Base-by-base conservation (phyloP, 805 yeast genomes). In the Torulaspora franciscae region DNA sequence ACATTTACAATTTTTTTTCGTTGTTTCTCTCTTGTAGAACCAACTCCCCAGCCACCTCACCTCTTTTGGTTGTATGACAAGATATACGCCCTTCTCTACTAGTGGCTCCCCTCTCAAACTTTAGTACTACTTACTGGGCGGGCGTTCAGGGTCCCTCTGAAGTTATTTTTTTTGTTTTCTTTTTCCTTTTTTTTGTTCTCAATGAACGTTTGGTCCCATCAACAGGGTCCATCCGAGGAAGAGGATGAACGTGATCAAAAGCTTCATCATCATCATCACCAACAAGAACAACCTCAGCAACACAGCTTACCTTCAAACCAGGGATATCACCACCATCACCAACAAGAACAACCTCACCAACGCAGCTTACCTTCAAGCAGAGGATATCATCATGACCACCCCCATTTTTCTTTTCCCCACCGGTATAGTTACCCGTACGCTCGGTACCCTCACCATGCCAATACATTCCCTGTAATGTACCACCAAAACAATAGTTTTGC, bases 221-320 rank as follows among this genome's bases (percentile, higher is more conserved):
- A 30, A 23, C 42, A 32, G 15, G 33, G 33, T 7, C 33, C 29
- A 27, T 14, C 17, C 22, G 33, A 14, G 17, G 19, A 14, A 43
- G 33, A 22, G 30, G 26, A 33, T n/a, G 26, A 33, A 33, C 52
- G 24, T 30, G 25, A 28, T 38, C 51, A 19, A 30, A 45, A 37
- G 8, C 48, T 37, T 6, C 46, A 17, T 14, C 48, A 42, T 8
- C 40, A 17, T n/a, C 48, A 45, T 1, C 46, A 32, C 29, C 29
- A 27, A 8, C 29, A 27, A 9, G 45, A 43, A 1, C 42, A 43
- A 17, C 37, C 30, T 10, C 43, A 39, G 17, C 39, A 19, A 19
- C 22, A 19, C 22, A 26, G 30, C 11, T 22, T 24, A 26, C 28
- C 23, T 14, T 9, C 34, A n/a, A 24, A 10, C 19, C 22, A 19